Evolutionary conservation across 768 basidiomycete genomes (phyloP).

Genomic region (Boletus reticuloceps): DNA sequence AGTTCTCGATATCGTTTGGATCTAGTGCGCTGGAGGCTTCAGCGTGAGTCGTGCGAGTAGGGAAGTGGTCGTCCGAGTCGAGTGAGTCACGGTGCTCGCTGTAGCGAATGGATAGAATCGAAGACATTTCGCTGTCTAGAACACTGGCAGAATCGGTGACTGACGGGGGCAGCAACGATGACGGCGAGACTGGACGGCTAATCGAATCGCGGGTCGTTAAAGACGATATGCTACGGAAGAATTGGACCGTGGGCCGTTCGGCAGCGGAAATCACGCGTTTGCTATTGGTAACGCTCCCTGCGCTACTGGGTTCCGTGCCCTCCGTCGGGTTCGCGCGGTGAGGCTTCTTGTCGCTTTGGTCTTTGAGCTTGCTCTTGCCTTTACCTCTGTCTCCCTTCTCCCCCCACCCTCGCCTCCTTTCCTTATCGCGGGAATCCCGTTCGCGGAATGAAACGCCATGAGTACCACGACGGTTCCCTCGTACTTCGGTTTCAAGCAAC

Average conservation of each 20-base stretch:
- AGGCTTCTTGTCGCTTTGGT: slow-evolving; percentile 29
- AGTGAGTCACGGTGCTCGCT: slow-evolving; percentile 25
- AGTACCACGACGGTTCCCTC: slow-evolving; percentile 15
- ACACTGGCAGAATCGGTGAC: background rate
- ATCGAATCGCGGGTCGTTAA: slow-evolving; percentile 9
- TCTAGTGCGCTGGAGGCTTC: slow-evolving; percentile 63
- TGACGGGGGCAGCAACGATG: slow-evolving; percentile 11
- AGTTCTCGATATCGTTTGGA: slow-evolving; percentile 48
- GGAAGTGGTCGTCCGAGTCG: slow-evolving; percentile 27
- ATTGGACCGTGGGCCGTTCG: slow-evolving; percentile 13
- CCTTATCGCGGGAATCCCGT: slow-evolving; percentile 25
- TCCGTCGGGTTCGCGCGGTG: slow-evolving; percentile 19
- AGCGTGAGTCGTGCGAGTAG: slow-evolving; percentile 55
- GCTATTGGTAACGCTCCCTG: too few relatives aligned
- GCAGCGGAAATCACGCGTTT: slow-evolving; percentile 8
- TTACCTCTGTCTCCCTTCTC: slow-evolving; percentile 20
- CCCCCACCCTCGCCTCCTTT: slow-evolving; percentile 15
- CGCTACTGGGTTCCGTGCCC: too few relatives aligned
- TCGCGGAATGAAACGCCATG: slow-evolving; percentile 16
- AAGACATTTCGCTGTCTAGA: slow-evolving; percentile 10
- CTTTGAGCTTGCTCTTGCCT: slow-evolving; percentile 30
- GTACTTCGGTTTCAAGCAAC: slow-evolving; percentile 48
- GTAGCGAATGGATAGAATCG: slow-evolving; percentile 5
- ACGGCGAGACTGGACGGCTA: slow-evolving; percentile 23
- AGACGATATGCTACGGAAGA: slow-evolving; percentile 18